Evolutionary conservation across 148 eudicot species (phyloP), one percentile per base, ranked within the genome.

Genomic region (Chenopodium album): DNA sequence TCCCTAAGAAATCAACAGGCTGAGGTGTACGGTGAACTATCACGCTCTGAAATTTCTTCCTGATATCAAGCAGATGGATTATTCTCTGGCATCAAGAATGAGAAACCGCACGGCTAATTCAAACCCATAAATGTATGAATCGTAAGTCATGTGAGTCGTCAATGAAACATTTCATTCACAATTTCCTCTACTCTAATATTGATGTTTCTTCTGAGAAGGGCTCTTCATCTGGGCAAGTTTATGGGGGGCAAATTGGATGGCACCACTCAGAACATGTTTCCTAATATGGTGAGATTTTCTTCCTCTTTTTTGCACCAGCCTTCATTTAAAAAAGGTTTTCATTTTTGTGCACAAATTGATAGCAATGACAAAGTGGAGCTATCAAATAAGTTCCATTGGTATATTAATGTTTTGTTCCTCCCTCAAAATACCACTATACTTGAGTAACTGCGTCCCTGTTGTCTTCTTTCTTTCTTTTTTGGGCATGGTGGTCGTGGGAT

Each of bases 161-260:
- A 71, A 23, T n/a, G 17, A 34, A 10, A 22, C 16, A 23, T 50
- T 29, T 17, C 9, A 41, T 68, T 46, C 26, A 12, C 23, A 47
- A 14, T 20, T 75, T 66, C 54, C 65, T 20, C n/a, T 17, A 26
- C 10, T 46, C 17, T 67, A 68, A 37, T 47, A 71, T 48, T 67
- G 76, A 64, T 28, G 14, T 79, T 76, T 75, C 7, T 59, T 52
- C 29, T 89, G 47, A 74, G 67, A 92, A 96, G 99, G 98, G 99
- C 99, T 81, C 99, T 96, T 87, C 99, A 96, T 87, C 93, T 54
- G 99, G 99, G 70, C 98, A 96, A 87, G 98, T 96, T 71, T 96
- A 96, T 83, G 23, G 99, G 98, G 81, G 99, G 99, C 34, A 47
- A 96, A 96, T 84, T 92, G 97, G 66, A 96, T 96, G 99, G 98